phyloP scores from a whole-genome alignment of 805 yeast species.

The Brettanomyces anomalus region DNA sequence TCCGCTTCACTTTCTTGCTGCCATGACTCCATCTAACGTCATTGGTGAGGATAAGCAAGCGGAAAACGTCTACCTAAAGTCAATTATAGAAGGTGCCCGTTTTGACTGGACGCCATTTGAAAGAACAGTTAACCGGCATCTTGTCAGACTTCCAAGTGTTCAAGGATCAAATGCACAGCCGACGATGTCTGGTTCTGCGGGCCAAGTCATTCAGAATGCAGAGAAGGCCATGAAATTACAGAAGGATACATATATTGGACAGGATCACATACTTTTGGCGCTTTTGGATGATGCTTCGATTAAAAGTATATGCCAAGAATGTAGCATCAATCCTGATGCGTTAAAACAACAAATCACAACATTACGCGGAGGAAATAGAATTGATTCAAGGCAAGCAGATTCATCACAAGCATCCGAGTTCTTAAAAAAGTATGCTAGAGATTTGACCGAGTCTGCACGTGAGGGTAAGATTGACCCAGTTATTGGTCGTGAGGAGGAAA shows the following conservation, averaged over 20 bases:
- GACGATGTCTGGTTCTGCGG: slow-evolving; percentile 66
- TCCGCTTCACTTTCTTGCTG: slow-evolving; percentile 89
- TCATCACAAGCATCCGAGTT: slow-evolving; percentile 80
- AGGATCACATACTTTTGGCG: slow-evolving; percentile 86
- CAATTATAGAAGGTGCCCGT: slow-evolving; percentile 76
- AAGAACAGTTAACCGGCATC: slow-evolving; percentile 67
- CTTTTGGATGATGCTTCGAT: slow-evolving; percentile 71
- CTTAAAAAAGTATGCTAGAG: slow-evolving; percentile 81
- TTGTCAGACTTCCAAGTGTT: slow-evolving; percentile 83
- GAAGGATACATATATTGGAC: slow-evolving; percentile 86
- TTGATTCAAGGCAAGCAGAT: slow-evolving; percentile 91
- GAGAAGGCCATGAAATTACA: slow-evolving; percentile 74
- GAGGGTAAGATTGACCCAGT: slow-evolving; percentile 96
- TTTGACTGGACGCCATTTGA: slow-evolving; percentile 79
- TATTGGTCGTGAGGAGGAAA: slow-evolving; percentile 98
- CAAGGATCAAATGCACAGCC: slow-evolving; percentile 82
- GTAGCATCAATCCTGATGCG: slow-evolving; percentile 56
- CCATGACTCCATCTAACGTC: slow-evolving; percentile 65
- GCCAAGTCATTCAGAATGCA: slow-evolving; percentile 66
- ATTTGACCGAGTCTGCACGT: slow-evolving; percentile 87
- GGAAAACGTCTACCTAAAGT: slow-evolving; percentile 60
- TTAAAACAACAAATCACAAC: slow-evolving; percentile 69
- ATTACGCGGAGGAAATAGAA: slow-evolving; percentile 83
- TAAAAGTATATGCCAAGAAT: slow-evolving; percentile 63
- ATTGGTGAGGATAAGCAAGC: slow-evolving; percentile 29